Conservation (phyloP, 129 eudicot genomes). For the Daucus carota region DH1_v3.0 NC_030381.2:47043501-47044000, state of each 20-base stretch:
- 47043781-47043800: neutral
- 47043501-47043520: neutral
- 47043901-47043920: conserved; percentile 8
- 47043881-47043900: neutral
- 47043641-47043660: neutral
- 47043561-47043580: neutral
- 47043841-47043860: neutral
- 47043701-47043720: conserved; percentile 96
- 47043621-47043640: neutral
- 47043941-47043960: neutral
- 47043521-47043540: neutral
- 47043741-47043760: conserved; percentile 94
- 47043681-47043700: conserved; percentile 86
- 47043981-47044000: neutral
- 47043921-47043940: conserved; percentile 8
- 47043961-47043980: conserved; percentile 7
- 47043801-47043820: neutral
- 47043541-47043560: neutral
- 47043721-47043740: conserved; percentile 96
- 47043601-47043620: too few species aligned
- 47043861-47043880: conserved; percentile 9
- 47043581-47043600: neutral
- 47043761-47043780: conserved; percentile 19
- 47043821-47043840: neutral
- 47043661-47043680: conserved; percentile 95